Evolutionary conservation across 208 protist species (phyloP).

Genomic region (Naegleria fowleri): DNA sequence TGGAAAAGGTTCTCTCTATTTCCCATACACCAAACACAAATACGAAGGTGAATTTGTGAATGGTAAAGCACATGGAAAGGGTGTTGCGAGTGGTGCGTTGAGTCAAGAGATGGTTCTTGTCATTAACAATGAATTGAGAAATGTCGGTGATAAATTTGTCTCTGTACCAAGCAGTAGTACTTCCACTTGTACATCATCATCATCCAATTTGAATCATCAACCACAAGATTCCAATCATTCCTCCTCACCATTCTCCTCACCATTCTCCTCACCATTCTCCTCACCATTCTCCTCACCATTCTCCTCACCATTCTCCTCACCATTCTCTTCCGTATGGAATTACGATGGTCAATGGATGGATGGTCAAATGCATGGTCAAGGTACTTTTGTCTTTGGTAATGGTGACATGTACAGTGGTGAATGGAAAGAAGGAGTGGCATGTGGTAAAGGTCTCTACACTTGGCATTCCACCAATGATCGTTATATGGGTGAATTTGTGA

Average conservation of each 20-base stretch:
- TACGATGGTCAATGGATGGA: constrained; percentile 21
- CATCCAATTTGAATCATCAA: no score
- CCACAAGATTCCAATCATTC: no score
- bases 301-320: no score
- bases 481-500: constrained; percentile 15
- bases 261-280: no score
- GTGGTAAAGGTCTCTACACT: neutral
- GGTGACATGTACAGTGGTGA: constrained; percentile 34
- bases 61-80: neutral
- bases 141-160: neutral
- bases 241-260: no score
- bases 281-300: no score
- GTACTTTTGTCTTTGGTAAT: neutral
- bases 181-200: neutral
- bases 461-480: neutral
- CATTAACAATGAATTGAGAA: neutral
- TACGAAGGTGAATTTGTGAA: neutral
- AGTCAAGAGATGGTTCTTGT: neutral
- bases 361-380: constrained; percentile 26
- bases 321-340: no score
- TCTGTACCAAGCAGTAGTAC: neutral
- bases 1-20: neutral
- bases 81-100: neutral
- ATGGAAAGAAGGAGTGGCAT: constrained; percentile 28
- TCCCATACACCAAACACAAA: neutral